phyloP scores from a whole-genome alignment of 2,329 filamentous ascomycete genomes.

The Alternaria solani region DNA sequence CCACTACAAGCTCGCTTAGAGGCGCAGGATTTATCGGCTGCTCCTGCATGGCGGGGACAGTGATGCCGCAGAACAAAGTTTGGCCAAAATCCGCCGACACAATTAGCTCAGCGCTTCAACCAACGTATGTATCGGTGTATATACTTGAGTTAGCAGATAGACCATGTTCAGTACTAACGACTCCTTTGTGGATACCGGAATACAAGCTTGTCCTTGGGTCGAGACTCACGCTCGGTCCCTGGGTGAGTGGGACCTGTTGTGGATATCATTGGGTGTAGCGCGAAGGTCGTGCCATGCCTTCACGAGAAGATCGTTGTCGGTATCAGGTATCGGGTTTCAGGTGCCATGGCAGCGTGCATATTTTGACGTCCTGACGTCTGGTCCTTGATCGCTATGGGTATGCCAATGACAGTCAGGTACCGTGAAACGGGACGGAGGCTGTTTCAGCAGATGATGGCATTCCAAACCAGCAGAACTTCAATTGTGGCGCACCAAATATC shows the following conservation, averaged over 20 bases:
- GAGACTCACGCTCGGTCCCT: slow-evolving; percentile 15
- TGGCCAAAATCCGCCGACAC: slow-evolving; percentile 12
- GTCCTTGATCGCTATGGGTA: slow-evolving; percentile 24
- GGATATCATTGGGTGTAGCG: slow-evolving; percentile 26
- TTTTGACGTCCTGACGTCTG: slow-evolving; percentile 30
- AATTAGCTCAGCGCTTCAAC: slow-evolving; percentile 10
- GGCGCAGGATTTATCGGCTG: slow-evolving; percentile 11
- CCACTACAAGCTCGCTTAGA: slow-evolving; percentile 19
- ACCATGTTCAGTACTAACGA: slow-evolving; percentile 5
- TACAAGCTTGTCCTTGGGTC: slow-evolving; percentile 29
- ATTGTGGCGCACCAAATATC: slow-evolving; percentile 5
- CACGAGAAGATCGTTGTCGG: slow-evolving; percentile 30
- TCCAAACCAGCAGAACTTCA: slow-evolving; percentile 17
- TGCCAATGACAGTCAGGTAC: background rate
- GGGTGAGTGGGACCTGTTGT: slow-evolving; percentile 14
- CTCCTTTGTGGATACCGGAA: slow-evolving; percentile 15
- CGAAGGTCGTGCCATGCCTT: slow-evolving; percentile 21
- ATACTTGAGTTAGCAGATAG: slow-evolving; percentile 15
- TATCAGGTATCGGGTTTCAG: slow-evolving; percentile 37
- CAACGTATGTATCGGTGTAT: slow-evolving; percentile 6
- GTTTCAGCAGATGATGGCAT: slow-evolving; percentile 33
- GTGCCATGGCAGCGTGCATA: slow-evolving; percentile 33
- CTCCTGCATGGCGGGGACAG: slow-evolving; percentile 24
- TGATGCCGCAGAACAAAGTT: slow-evolving; percentile 14
- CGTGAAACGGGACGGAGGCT: slow-evolving; percentile 19